Percentiles rank a stretch among this genome's conserved stretches.
These are phyloP conservation scores for Musa troglodytarum DNA, from an alignment of 176 grass and related monocot genomes.

Conservation along the genomic window DNA sequence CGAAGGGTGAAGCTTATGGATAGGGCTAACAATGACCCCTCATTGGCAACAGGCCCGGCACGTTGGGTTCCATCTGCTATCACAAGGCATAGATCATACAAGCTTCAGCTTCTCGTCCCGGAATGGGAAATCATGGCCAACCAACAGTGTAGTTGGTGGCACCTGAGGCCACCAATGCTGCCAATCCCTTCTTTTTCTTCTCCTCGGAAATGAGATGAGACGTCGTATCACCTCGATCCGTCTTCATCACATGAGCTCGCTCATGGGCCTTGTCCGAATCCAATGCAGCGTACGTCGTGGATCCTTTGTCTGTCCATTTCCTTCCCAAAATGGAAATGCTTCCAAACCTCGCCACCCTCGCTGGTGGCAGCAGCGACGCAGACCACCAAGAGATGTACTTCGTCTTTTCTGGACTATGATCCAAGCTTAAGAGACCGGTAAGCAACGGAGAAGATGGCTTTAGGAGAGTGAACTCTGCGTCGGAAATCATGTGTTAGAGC, in stretches of 20 bases:
- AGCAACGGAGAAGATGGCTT: not conserved
- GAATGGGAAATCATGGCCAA: no score
- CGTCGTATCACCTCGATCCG: not conserved
- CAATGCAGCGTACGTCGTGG: not conserved
- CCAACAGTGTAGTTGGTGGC: no score
- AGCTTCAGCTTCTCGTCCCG: no score
- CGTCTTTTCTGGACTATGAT: not conserved
- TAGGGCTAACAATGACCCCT: no score
- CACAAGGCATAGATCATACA: no score
- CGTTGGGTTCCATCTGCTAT: no score
- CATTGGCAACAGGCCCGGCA: no score
- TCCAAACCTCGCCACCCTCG: not conserved
- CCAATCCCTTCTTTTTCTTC: no score
- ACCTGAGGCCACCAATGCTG: no score
- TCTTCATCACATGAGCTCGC: not conserved
- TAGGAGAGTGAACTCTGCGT: no score
- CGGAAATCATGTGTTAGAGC: no score
- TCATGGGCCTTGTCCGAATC: not conserved
- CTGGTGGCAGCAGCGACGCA: not conserved
- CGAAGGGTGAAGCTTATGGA: no score
- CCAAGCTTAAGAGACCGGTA: not conserved
- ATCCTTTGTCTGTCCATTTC: not conserved
- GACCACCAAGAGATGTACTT: not conserved
- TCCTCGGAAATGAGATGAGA: not conserved
- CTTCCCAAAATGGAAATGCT: slow-evolving; percentile 2